A percentile compares a stretch with the other conserved stretches of the same genome.
These are phyloP conservation scores for Lecanicillium sp. DNA, from an alignment of 2,329 filamentous ascomycete species.

Conservation along the genomic window DNA sequence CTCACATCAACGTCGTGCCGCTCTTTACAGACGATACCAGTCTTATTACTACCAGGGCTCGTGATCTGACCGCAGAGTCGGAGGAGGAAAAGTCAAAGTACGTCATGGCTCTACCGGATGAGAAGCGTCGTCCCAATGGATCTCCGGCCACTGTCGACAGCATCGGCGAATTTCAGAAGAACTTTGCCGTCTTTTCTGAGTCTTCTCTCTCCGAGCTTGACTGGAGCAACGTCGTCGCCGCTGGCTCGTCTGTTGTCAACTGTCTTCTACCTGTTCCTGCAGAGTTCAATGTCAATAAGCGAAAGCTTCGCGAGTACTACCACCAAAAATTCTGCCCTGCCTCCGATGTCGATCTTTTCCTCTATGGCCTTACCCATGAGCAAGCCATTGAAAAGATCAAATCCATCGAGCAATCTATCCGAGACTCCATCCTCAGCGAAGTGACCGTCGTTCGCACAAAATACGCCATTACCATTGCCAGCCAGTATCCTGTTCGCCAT, in stretches of 20 bases:
- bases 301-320: conserved; percentile 63
- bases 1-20: conserved; percentile 56
- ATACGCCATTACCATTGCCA: conserved; percentile 79
- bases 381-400: conserved; percentile 78
- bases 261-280: conserved; percentile 64
- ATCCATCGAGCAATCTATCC: conserved; percentile 67
- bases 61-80: conserved; percentile 49
- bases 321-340: conserved; percentile 75
- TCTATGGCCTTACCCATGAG: conserved; percentile 72
- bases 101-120: conserved; percentile 58
- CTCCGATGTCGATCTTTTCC: conserved; percentile 79
- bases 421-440: conserved; percentile 72
- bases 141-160: conserved; percentile 60
- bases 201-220: conserved; percentile 67
- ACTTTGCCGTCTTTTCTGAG: conserved; percentile 79
- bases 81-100: conserved; percentile 55
- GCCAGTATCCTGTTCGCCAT: conserved; percentile 75
- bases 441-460: conserved; percentile 80
- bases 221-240: conserved; percentile 76
- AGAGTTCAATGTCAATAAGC: conserved; percentile 54
- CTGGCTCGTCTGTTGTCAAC: conserved; percentile 75
- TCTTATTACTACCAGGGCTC: conserved; percentile 54
- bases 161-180: conserved; percentile 65
- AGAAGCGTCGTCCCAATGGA: conserved; percentile 54
- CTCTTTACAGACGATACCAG: conserved; percentile 52